Percentiles rank a stretch among this genome's conserved stretches.
Conservation (phyloP, 441 rosid genomes). For the Pelargonium citronellum region DNA sequence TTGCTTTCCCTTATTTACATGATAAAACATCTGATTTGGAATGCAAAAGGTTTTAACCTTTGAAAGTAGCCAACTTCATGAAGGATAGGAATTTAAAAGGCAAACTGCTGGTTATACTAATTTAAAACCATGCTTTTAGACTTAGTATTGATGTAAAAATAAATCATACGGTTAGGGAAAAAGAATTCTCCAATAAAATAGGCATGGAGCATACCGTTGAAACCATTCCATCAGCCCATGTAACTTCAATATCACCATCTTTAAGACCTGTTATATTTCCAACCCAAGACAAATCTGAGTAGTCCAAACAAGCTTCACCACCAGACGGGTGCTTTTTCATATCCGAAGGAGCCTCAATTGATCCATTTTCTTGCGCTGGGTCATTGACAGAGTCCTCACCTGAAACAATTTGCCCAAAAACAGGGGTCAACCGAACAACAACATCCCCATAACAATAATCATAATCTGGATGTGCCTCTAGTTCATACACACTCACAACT, state of each 20-base stretch:
- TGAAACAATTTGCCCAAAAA: constrained; percentile 35
- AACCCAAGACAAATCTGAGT: constrained; percentile 84
- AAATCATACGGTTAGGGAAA: constrained; percentile 3
- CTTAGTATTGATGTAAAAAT: constrained; percentile 6
- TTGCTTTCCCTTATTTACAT: background rate
- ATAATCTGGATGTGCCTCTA: constrained; percentile 93
- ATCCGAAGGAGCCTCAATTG: constrained; percentile 25
- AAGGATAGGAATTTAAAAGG: background rate
- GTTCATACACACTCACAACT: constrained; percentile 90
- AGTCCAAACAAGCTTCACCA: constrained; percentile 33
- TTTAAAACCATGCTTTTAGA: constrained; percentile 6
- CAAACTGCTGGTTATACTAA: background rate
- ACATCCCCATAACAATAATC: constrained; percentile 94
- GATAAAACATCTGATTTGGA: background rate
- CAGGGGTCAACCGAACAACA: constrained; percentile 76
- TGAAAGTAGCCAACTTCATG: background rate
- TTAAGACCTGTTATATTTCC: constrained; percentile 86
- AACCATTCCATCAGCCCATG: constrained; percentile 95
- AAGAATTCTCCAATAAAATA: constrained; percentile 1
- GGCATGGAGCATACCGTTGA: constrained; percentile 54
- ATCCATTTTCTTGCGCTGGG: constrained; percentile 31
- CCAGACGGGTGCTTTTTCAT: constrained; percentile 27
- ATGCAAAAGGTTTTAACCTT: constrained; percentile 4
- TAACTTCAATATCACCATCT: constrained; percentile 92
- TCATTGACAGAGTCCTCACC: constrained; percentile 31